Conservation (phyloP, 108 stramenopile genomes). For the Pseudonitzschia multiseries region DNA sequence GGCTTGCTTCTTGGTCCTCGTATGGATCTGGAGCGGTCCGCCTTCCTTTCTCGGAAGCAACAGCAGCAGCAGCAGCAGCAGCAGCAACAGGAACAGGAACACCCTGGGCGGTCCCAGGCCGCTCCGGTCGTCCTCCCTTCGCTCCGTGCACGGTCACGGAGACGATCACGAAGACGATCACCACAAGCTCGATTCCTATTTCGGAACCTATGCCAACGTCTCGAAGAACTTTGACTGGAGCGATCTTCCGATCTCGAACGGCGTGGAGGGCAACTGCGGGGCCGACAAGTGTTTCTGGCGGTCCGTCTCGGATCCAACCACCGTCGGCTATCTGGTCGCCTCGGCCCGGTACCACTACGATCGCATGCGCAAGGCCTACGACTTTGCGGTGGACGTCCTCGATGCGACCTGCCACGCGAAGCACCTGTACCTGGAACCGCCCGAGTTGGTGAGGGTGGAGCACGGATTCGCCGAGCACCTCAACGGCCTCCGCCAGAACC, state of each 20-base stretch:
- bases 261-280: neutral
- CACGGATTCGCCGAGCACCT: neutral
- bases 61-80: too few species aligned
- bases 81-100: too few species aligned
- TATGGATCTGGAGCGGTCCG: too few species aligned
- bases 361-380: neutral
- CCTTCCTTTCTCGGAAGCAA: too few species aligned
- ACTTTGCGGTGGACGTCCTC: neutral
- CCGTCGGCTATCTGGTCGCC: neutral
- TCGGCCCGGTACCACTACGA: neutral
- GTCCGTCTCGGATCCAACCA: neutral
- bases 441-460: neutral
- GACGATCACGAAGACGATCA: too few species aligned
- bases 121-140: too few species aligned
- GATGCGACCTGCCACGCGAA: neutral
- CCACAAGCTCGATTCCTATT: too few species aligned
- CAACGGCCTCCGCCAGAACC: neutral
- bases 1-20: too few species aligned
- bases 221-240: neutral
- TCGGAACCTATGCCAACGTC: too few species aligned
- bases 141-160: too few species aligned
- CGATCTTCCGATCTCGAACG: neutral
- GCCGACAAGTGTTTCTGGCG: slow-evolving; percentile 8
- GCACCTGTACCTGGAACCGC: neutral
- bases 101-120: too few species aligned